Percentiles rank a stretch among this genome's conserved stretches.
Evolutionary conservation across 108 stramenopile species (phyloP).

Genomic region (Cyclotella baltica): DNA sequence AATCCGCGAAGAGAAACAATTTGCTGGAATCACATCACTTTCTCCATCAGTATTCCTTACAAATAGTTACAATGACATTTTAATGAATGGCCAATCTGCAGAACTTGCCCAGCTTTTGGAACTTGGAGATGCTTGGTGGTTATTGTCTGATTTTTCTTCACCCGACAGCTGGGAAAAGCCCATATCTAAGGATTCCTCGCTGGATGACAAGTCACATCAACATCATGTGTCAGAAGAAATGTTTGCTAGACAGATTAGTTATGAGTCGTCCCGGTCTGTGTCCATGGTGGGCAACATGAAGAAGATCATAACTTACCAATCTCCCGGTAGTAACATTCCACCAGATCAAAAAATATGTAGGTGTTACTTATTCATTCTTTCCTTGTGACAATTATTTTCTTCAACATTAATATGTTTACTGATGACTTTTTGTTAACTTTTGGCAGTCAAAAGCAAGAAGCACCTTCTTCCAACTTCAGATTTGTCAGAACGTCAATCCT

Average conservation of each 20-base stretch:
- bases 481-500: neutral
- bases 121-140: slow-evolving; percentile 51
- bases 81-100: slow-evolving; percentile 60
- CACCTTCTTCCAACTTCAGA: slow-evolving; percentile 8
- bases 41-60: slow-evolving; percentile 71
- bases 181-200: neutral
- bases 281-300: slow-evolving; percentile 57
- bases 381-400: neutral
- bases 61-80: slow-evolving; percentile 39
- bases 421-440: slow-evolving; percentile 2
- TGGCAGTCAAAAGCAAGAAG: slow-evolving; percentile 40
- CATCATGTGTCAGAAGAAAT: neutral
- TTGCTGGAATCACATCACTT: slow-evolving; percentile 68
- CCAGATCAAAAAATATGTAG: slow-evolving; percentile 52
- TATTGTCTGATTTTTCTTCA: slow-evolving; percentile 31
- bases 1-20: slow-evolving; percentile 8
- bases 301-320: slow-evolving; percentile 36
- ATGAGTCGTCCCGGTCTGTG: slow-evolving; percentile 16
- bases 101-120: slow-evolving; percentile 60
- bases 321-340: slow-evolving; percentile 38
- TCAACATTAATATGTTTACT: too few relatives aligned
- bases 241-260: neutral
- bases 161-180: slow-evolving; percentile 28
- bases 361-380: neutral
- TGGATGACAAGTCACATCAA: slow-evolving; percentile 5